Percentiles rank a stretch among this genome's conserved stretches.
Conservation (phyloP, 306 rosid genomes). For the Prunus mongolica region DNA sequence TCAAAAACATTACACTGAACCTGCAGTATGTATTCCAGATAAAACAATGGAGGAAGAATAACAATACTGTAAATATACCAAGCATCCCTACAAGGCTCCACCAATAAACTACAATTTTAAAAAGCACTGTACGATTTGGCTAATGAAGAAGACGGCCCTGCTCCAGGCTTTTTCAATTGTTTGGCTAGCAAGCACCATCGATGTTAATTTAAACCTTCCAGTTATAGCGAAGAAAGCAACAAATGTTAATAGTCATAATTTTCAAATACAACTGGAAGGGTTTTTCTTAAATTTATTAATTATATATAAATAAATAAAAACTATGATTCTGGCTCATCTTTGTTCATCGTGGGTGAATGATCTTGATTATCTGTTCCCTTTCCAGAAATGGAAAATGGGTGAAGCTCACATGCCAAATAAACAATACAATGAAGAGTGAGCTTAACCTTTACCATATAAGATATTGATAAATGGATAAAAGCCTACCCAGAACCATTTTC, state of each 20-base stretch:
- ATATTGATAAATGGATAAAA: conserved; percentile 20
- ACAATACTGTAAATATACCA: conserved; percentile 6
- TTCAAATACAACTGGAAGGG: conserved; percentile 5
- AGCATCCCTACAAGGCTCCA: conserved; percentile 9
- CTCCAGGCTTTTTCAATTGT: conserved; percentile 1
- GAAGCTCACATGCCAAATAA: background rate
- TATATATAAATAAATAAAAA: background rate
- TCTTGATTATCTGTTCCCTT: background rate
- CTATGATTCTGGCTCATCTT: background rate
- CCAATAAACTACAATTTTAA: background rate
- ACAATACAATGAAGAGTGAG: background rate
- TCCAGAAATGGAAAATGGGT: background rate
- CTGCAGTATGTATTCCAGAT: conserved; percentile 42
- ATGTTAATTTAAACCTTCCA: background rate
- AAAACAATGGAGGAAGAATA: conserved; percentile 2
- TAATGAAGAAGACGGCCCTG: background rate
- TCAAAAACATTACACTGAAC: conserved; percentile 84
- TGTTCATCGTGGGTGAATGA: background rate
- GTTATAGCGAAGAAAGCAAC: conserved; percentile 9
- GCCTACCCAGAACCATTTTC: conserved; percentile 99
- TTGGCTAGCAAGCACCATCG: background rate
- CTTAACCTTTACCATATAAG: conserved; percentile 13
- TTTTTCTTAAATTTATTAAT: background rate
- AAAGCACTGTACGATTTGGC: background rate
- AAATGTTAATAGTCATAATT: background rate